Evolutionary conservation across 495 filamentous ascomycete genomes (phyloP).

Genomic region (Tetracladium setigerum): DNA sequence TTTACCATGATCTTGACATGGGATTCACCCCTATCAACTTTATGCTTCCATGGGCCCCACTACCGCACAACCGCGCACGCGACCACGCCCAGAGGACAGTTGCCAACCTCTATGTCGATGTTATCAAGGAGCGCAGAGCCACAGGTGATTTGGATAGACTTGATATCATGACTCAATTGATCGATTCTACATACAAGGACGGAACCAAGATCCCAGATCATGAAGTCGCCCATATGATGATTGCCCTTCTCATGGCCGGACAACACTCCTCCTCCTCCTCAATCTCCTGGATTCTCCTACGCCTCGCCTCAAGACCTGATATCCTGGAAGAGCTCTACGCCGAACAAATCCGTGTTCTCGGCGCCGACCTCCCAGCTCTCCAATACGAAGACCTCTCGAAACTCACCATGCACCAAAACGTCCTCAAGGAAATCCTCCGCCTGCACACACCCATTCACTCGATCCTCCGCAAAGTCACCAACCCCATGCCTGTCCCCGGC

Average conservation of each 20-base stretch:
- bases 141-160: slow-evolving; percentile 35
- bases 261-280: slow-evolving; percentile 83
- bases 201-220: slow-evolving; percentile 63
- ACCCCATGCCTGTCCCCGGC: slow-evolving; percentile 67
- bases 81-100: slow-evolving; percentile 70
- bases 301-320: slow-evolving; percentile 63
- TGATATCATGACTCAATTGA: slow-evolving; percentile 81
- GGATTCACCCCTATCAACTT: slow-evolving; percentile 83
- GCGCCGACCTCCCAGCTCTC: slow-evolving; percentile 54
- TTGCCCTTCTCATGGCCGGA: slow-evolving; percentile 81
- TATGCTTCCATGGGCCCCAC: slow-evolving; percentile 77
- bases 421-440: slow-evolving; percentile 75
- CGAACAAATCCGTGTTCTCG: slow-evolving; percentile 60
- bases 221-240: slow-evolving; percentile 88
- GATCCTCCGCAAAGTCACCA: slow-evolving; percentile 78
- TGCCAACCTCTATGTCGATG: slow-evolving; percentile 69
- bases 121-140: slow-evolving; percentile 58
- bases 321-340: slow-evolving; percentile 68
- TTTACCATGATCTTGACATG: slow-evolving; percentile 79
- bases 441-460: slow-evolving; percentile 78
- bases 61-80: slow-evolving; percentile 74
- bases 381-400: slow-evolving; percentile 59
- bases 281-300: slow-evolving; percentile 73
- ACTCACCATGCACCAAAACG: slow-evolving; percentile 59
- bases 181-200: slow-evolving; percentile 71